Evolutionary conservation across 1,284 basidiomycete species (phyloP).

Genomic region (Ganoderma lingzhi): DNA sequence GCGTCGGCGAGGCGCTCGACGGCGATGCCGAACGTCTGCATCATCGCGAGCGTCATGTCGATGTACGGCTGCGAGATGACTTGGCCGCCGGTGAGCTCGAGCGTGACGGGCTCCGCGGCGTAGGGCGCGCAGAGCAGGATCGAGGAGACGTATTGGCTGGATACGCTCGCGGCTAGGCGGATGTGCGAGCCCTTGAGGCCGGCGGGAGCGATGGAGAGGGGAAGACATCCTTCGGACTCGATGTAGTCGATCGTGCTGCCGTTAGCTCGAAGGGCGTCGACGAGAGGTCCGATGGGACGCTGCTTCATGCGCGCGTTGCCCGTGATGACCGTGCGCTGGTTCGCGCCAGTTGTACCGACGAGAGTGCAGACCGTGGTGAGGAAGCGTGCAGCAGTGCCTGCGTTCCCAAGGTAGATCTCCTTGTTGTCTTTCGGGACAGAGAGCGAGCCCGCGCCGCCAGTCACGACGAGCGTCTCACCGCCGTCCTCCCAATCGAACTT

Average conservation of each 20-base stretch:
- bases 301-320: slow-evolving; percentile 99
- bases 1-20: slow-evolving; percentile 78
- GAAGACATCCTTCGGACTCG: slow-evolving; percentile 87
- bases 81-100: slow-evolving; percentile 91
- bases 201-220: slow-evolving; percentile 86
- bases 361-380: slow-evolving; percentile 95
- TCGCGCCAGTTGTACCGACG: slow-evolving; percentile 59
- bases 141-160: slow-evolving; percentile 98
- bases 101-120: slow-evolving; percentile 80
- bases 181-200: slow-evolving; percentile 89
- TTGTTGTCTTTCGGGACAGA: slow-evolving; percentile 80
- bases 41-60: slow-evolving; percentile 99
- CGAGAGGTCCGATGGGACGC: slow-evolving; percentile 94
- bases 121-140: slow-evolving; percentile 97
- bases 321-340: slow-evolving; percentile 81
- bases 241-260: slow-evolving; percentile 84
- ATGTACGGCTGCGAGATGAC: slow-evolving; percentile 99
- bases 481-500: slow-evolving; percentile 92
- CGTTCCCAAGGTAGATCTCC: slow-evolving; percentile 96
- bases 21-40: slow-evolving; percentile 91
- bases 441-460: slow-evolving; percentile 87
- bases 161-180: slow-evolving; percentile 92
- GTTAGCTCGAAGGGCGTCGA: slow-evolving; percentile 89
- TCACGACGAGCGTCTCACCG: slow-evolving; percentile 92
- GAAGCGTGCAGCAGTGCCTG: slow-evolving; percentile 98